Conservation (phyloP, 2,329 filamentous ascomycete species). For the Monilinia aucupariae region DNA sequence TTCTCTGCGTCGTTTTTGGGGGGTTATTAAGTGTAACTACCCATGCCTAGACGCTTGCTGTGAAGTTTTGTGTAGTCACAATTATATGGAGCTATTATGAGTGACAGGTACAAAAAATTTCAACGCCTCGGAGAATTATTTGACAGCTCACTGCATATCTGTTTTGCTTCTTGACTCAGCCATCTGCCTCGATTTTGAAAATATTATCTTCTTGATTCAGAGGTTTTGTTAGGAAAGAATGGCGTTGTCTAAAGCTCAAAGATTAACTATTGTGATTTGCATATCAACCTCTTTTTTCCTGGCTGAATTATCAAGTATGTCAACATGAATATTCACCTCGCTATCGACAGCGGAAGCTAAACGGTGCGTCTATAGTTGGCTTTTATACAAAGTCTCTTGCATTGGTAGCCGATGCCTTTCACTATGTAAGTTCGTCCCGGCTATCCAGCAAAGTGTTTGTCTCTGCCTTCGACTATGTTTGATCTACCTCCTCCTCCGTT, state of each 20-base stretch:
- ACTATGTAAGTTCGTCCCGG: slow-evolving; percentile 52
- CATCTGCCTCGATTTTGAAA: slow-evolving; percentile 13
- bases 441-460: slow-evolving; percentile 3
- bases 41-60: slow-evolving; percentile 5
- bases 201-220: neutral
- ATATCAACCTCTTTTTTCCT: slow-evolving; percentile 44
- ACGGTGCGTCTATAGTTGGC: slow-evolving; percentile 43
- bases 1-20: slow-evolving; percentile 1
- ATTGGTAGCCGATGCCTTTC: slow-evolving; percentile 71
- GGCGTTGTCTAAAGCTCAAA: slow-evolving; percentile 16
- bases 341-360: slow-evolving; percentile 2
- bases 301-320: slow-evolving; percentile 42
- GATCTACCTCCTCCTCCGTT: neutral
- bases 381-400: slow-evolving; percentile 68
- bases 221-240: slow-evolving; percentile 1
- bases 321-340: neutral
- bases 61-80: slow-evolving; percentile 1
- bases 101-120: neutral
- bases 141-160: slow-evolving; percentile 16
- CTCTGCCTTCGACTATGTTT: neutral
- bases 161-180: slow-evolving; percentile 14
- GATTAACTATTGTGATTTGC: slow-evolving; percentile 38
- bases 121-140: slow-evolving; percentile 13
- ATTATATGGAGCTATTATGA: neutral
- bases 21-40: slow-evolving; percentile 12